Conservation (phyloP, 768 basidiomycete genomes). For the Mycena metata region DNA sequence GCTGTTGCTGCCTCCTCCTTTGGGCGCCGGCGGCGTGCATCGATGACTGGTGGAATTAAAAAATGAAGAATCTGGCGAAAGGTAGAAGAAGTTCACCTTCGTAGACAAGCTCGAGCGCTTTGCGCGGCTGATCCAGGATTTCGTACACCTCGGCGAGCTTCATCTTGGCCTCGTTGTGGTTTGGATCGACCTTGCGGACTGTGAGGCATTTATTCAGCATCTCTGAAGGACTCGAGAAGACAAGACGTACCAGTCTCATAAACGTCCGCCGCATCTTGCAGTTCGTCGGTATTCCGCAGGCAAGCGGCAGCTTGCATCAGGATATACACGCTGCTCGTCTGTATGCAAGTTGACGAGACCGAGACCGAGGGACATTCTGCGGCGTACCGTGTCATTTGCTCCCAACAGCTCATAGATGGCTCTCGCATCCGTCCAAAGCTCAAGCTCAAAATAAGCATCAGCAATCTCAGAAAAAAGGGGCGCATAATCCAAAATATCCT, state of each 20-base stretch:
- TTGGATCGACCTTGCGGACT: constrained; percentile 84
- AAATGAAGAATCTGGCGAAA: not conserved
- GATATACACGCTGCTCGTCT: constrained; percentile 83
- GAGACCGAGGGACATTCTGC: too few relatives aligned
- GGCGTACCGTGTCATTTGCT: constrained; percentile 73
- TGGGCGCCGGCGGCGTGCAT: constrained; percentile 67
- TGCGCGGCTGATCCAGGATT: constrained; percentile 80
- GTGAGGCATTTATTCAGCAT: not conserved
- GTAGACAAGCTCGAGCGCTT: constrained; percentile 87
- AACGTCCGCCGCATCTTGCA: constrained; percentile 83
- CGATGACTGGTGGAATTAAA: constrained; percentile 59
- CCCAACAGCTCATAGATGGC: constrained; percentile 86
- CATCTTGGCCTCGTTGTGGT: constrained; percentile 87
- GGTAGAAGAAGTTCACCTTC: constrained; percentile 67
- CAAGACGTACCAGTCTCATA: constrained; percentile 79
- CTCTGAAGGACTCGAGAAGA: not conserved
- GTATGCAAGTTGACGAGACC: not conserved
- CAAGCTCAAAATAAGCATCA: constrained; percentile 83
- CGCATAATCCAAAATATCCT: constrained; percentile 84
- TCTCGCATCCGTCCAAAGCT: constrained; percentile 83
- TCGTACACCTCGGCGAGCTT: constrained; percentile 93
- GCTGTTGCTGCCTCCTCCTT: constrained; percentile 41
- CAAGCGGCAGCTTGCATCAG: constrained; percentile 87
- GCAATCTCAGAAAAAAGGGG: constrained; percentile 87
- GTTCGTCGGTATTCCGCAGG: constrained; percentile 79